phyloP scores from a whole-genome alignment of 164 flowering plant species.

The Dillenia turbinata region DNA sequence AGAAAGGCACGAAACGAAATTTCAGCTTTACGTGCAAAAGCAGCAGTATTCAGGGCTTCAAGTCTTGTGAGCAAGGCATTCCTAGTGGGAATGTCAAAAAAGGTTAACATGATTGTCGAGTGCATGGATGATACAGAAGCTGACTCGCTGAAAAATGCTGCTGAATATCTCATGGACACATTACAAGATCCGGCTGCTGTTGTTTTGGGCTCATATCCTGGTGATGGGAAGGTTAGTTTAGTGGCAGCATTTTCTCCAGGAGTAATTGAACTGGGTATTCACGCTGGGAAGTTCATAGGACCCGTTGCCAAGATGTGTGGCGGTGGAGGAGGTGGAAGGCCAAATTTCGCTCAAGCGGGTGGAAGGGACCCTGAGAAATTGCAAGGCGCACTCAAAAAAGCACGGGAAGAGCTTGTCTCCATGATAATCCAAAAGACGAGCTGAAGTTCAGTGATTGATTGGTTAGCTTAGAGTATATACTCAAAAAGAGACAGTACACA shows the following conservation, averaged over 20 bases:
- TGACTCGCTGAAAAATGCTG: constrained; percentile 86
- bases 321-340: constrained; percentile 97
- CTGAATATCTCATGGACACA: constrained; percentile 56
- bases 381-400: constrained; percentile 62
- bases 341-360: constrained; percentile 97
- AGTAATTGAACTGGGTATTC: constrained; percentile 66
- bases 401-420: constrained; percentile 56
- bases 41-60: constrained; percentile 83
- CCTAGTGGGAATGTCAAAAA: constrained; percentile 52
- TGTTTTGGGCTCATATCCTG: constrained; percentile 81
- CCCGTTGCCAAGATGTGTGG: constrained; percentile 87
- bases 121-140: constrained; percentile 82
- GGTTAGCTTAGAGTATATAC: background rate
- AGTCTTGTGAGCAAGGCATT: constrained; percentile 51
- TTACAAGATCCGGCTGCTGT: constrained; percentile 84
- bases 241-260: constrained; percentile 81
- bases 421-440: constrained; percentile 43
- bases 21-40: constrained; percentile 64
- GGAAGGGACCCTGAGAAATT: constrained; percentile 90
- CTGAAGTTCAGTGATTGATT: constrained; percentile 18
- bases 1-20: constrained; percentile 64
- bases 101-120: constrained; percentile 79
- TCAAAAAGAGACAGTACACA: background rate
- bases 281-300: constrained; percentile 90
- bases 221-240: constrained; percentile 83